A percentile compares a stretch with the other conserved stretches of the same genome.
These are phyloP conservation scores for Hansenula anomala DNA, from an alignment of 1,139 yeast genomes.

Conservation along the genomic window DNA sequence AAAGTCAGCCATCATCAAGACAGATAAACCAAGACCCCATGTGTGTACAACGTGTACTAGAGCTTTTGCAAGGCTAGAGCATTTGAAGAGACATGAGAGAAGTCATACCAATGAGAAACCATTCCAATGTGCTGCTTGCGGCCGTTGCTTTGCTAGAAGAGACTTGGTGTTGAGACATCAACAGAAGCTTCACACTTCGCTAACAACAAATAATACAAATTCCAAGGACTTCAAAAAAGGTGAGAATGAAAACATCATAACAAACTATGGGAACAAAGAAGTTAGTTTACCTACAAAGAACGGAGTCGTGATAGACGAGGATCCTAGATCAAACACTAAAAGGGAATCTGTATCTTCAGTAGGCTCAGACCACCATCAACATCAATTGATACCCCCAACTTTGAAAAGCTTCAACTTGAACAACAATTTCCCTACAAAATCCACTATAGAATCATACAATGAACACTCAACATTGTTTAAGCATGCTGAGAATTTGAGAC, in stretches of 20 bases:
- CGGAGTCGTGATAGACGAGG: conserved; percentile 13
- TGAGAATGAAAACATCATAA: conserved; percentile 28
- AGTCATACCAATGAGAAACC: conserved; percentile 98
- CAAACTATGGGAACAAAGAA: conserved; percentile 32
- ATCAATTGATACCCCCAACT: neutral
- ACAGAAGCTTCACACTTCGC: conserved; percentile 79
- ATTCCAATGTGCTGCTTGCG: conserved; percentile 94
- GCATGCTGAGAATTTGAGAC: conserved; percentile 9
- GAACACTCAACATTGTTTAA: conserved; percentile 12
- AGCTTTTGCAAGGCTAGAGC: conserved; percentile 94
- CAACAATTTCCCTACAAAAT: conserved; percentile 2
- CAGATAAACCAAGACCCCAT: conserved; percentile 89
- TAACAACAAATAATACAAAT: conserved; percentile 25
- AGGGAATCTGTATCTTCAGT: no score
- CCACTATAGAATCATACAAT: conserved; percentile 12
- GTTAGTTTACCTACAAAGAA: conserved; percentile 30
- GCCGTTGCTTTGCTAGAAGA: conserved; percentile 88
- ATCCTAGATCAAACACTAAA: neutral
- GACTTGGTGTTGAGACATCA: conserved; percentile 91
- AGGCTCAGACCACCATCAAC: no score
- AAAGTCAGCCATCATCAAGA: conserved; percentile 76
- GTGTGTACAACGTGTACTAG: conserved; percentile 89
- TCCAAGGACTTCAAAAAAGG: conserved; percentile 15
- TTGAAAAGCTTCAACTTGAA: neutral
- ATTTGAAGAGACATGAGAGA: conserved; percentile 87